Base-by-base conservation (phyloP, 2,329 filamentous ascomycete species). In the Dothideomycetidae sp. region DNA sequence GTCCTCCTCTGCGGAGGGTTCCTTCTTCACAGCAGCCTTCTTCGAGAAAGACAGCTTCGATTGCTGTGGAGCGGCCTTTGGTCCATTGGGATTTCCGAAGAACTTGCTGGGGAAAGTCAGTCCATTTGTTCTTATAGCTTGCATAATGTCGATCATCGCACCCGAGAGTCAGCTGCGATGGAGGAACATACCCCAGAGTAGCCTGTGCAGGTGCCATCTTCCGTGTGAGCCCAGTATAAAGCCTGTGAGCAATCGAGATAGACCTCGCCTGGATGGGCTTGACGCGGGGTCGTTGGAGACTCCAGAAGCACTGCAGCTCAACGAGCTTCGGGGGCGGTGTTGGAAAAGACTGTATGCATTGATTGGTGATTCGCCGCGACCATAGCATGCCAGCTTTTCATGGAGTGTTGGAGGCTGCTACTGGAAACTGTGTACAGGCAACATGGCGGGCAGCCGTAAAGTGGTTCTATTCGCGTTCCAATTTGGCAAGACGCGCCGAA, bases 181-280 rank as follows among this genome's bases (percentile, higher is more conserved):
- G 63, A 60, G 73, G 78, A 45, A 88, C 84, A 63, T 90, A 93
- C 85, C 82, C 82, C 58, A 93, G 63, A 43, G 81, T 93, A 51
- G 81, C 75, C 63, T 93, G 82, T 62, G 82, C 85, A 13, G 63
- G 62, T 34, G 63, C 48, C 64, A 67, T 67, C 29, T 18, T 50
- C 37, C 35, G 29, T 21, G n/a, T n/a, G n/a, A n/a, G n/a, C n/a
- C n/a, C n/a, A n/a, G n/a, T n/a, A n/a, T n/a, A n/a, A n/a, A n/a
- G n/a, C n/a, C n/a, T n/a, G n/a, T n/a, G n/a, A n/a, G 37, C 37
- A 12, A 26, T 29, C 7, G 31, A 34, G 12, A 19, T 29, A 10
- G n/a, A 10, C 5, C 13, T 16, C 12, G 10, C n/a, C 13, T 5
- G n/a, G n/a, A n/a, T n/a, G n/a, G n/a, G n/a, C n/a, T n/a, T n/a